A percentile compares a stretch with the other conserved stretches of the same genome.
Conservation (phyloP, 1,139 yeast genomes). For the Barnettozyma hawaiiensis region DNA sequence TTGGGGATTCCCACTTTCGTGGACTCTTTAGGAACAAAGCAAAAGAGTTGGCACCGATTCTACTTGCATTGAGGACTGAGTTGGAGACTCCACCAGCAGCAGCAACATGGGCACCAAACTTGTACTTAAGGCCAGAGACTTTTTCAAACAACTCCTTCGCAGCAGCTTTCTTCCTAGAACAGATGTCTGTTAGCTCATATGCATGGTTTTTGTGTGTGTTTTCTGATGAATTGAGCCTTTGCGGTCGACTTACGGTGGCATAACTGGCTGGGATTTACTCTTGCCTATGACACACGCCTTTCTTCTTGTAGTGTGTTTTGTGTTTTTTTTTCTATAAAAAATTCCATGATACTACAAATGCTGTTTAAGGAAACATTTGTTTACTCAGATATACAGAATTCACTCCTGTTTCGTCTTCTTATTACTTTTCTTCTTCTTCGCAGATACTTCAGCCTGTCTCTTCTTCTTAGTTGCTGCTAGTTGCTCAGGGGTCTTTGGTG, state of each 20-base stretch:
- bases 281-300: too few species aligned
- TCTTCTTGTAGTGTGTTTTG: too few species aligned
- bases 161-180: slow-evolving; percentile 13
- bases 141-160: slow-evolving; percentile 26
- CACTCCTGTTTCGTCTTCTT: slow-evolving; percentile 22
- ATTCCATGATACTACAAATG: too few species aligned
- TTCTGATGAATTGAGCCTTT: neutral
- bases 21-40: slow-evolving; percentile 91
- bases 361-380: neutral
- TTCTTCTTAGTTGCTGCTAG: slow-evolving; percentile 35
- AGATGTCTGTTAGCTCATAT: neutral
- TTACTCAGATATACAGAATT: neutral
- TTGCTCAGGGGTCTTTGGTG: slow-evolving; percentile 46
- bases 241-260: neutral
- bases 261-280: neutral
- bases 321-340: too few species aligned
- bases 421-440: slow-evolving; percentile 30
- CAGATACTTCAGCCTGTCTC: slow-evolving; percentile 33
- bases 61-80: slow-evolving; percentile 67
- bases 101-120: slow-evolving; percentile 81
- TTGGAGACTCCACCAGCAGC: slow-evolving; percentile 70
- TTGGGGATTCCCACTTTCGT: slow-evolving; percentile 85
- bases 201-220: too few species aligned
- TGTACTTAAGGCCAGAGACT: slow-evolving; percentile 34
- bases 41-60: slow-evolving; percentile 69